These are phyloP conservation scores for Biancaea sappan DNA, from an alignment of 306 rosid genomes.

Conservation along the genomic window DNA sequence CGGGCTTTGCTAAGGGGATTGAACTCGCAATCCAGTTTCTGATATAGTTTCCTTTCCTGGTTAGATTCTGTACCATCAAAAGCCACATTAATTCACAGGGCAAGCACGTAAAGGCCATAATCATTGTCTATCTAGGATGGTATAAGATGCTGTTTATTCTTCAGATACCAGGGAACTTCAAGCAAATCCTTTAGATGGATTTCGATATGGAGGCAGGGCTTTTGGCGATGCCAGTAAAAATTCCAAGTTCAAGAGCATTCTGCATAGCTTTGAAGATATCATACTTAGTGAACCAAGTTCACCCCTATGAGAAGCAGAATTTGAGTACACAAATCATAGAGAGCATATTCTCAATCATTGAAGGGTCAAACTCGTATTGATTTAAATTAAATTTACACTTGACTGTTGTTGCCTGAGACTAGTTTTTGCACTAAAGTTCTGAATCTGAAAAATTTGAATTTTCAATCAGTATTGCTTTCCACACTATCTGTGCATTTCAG, in stretches of 20 bases:
- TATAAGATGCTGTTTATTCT: not conserved
- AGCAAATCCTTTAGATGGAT: constrained; percentile 17
- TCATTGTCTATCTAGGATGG: not conserved
- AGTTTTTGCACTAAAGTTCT: constrained; percentile 48
- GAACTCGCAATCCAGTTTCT: not conserved
- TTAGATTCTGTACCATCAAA: not conserved
- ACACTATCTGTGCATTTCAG: constrained; percentile 42
- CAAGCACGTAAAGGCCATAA: not conserved
- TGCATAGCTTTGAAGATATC: not conserved
- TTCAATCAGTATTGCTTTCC: constrained; percentile 32
- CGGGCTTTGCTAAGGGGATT: not conserved
- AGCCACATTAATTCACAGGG: not conserved
- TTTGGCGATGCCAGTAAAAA: not conserved
- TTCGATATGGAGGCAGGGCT: not conserved
- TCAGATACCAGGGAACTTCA: constrained; percentile 3
- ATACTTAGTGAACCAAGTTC: constrained; percentile 1
- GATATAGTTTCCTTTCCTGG: not conserved
- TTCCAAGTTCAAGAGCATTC: not conserved
- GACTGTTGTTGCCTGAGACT: constrained; percentile 43
- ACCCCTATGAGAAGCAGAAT: not conserved
- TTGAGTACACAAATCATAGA: constrained; percentile 1
- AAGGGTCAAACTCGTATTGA: constrained; percentile 33
- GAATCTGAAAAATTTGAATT: constrained; percentile 31
- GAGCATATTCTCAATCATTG: constrained; percentile 21
- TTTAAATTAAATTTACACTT: constrained; percentile 55